Evolutionary conservation across 2,329 filamentous ascomycete species (phyloP).

Genomic region (Xylariales sp.): DNA sequence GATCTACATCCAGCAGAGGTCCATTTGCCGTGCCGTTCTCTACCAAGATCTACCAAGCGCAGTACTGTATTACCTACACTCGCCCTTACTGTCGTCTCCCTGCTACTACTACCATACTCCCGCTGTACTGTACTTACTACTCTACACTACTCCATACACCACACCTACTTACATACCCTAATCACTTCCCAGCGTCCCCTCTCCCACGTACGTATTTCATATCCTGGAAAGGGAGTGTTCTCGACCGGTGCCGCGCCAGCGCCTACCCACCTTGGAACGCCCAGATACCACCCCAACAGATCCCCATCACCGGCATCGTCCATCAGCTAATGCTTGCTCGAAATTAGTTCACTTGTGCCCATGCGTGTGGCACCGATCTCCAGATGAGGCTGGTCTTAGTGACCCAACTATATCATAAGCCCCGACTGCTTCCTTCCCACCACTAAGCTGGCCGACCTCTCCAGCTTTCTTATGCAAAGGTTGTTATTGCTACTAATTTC

Average conservation of each 20-base stretch:
- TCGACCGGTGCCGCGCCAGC: constrained; percentile 48
- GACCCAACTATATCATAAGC: constrained; percentile 52
- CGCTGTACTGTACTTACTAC: too few relatives aligned
- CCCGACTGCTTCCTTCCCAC: constrained; percentile 51
- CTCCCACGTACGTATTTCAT: constrained; percentile 31
- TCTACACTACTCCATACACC: too few relatives aligned
- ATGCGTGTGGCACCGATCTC: constrained; percentile 51
- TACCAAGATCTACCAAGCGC: constrained; percentile 45
- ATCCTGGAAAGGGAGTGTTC: constrained; percentile 40
- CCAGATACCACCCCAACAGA: constrained; percentile 46
- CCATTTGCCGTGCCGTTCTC: constrained; percentile 49
- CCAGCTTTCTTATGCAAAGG: constrained; percentile 55
- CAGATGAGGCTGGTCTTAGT: constrained; percentile 53
- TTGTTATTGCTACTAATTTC: constrained; percentile 50
- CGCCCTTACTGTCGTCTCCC: constrained; percentile 20
- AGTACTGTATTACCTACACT: constrained; percentile 40
- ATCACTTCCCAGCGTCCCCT: background rate
- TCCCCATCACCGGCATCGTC: constrained; percentile 39
- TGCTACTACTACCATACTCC: background rate
- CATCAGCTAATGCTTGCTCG: constrained; percentile 45
- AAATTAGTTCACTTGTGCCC: constrained; percentile 45
- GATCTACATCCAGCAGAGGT: constrained; percentile 46
- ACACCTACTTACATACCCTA: background rate
- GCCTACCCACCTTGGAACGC: constrained; percentile 47
- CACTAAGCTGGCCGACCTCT: constrained; percentile 53